Evolutionary conservation across 169 alveolate species (phyloP), one percentile per base, ranked within the genome.

Genomic region (Eimeria sp.): DNA sequence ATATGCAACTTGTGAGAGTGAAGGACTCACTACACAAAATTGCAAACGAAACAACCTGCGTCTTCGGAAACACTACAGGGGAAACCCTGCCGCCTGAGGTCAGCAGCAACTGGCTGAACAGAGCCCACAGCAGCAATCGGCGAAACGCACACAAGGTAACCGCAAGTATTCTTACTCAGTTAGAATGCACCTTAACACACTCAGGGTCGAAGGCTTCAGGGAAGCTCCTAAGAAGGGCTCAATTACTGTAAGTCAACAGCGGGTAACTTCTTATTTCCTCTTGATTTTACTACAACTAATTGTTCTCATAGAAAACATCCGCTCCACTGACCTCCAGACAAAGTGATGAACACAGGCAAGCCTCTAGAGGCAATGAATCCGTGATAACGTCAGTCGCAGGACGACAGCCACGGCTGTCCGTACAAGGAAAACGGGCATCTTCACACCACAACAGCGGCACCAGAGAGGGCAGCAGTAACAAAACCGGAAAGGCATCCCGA

Each of bases 21-120:
- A 78, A 11, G 25, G 63, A n/a, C 90, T 51, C 63, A 82, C 90
- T 82, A 82, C 40, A 82, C 54, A 34, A 51, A 82, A 57, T 82
- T 82, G 73, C 90, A 82, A n/a, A 82, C 90, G 72, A 82, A 82
- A 34, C 90, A 82, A 34, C 90, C 90, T 0, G 90, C 90, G 30
- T 82, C 90, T 7, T 57, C 72, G 34, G 90, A 82, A 30, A 82
- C 73, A 61, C 73, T 51, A 73, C 90, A 82, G 27, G 90, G 73
- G 90, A 82, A 54, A 30, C 90, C 90, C 45, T 30, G 72, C 51
- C 30, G 47, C 7, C 49, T 82, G 49, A 82, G 90, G 45, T 82
- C 70, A 47, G 90, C 90, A 82, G 75, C 72, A 51, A 82, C 63
- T 27, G 67, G 57, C 90, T 82, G 70, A 82, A 82, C 57, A 10